Conservation (phyloP, 768 basidiomycete genomes). For the Butyriboletus loyo region DNA sequence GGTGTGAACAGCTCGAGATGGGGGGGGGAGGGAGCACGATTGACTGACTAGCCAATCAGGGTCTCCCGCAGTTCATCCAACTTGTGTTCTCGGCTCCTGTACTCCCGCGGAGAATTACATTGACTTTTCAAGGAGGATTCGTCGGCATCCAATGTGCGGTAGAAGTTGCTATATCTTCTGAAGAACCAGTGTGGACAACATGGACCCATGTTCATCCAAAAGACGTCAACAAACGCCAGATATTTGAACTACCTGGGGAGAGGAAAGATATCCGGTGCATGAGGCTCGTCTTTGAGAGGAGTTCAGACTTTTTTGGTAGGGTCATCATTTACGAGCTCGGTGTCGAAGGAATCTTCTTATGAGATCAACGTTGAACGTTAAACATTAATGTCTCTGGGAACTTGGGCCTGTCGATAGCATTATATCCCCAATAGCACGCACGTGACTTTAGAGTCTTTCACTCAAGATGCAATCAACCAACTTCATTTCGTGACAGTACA, state of each 20-base stretch:
- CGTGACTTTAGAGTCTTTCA: constrained; percentile 2
- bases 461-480: constrained; percentile 25
- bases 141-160: constrained; percentile 67
- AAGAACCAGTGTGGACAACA: constrained; percentile 45
- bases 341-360: constrained; percentile 28
- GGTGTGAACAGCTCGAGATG: constrained; percentile 36
- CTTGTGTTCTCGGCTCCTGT: constrained; percentile 52
- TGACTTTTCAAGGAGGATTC: constrained; percentile 88
- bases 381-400: neutral
- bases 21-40: neutral
- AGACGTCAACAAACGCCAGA: constrained; percentile 73
- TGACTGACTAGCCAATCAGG: constrained; percentile 41
- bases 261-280: constrained; percentile 39
- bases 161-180: constrained; percentile 33
- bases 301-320: constrained; percentile 84
- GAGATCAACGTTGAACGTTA: neutral
- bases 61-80: constrained; percentile 73
- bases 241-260: constrained; percentile 48
- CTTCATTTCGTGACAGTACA: constrained; percentile 23
- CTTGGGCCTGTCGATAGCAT: too few species aligned
- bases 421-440: too few species aligned
- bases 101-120: constrained; percentile 49
- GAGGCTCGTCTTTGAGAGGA: constrained; percentile 72
- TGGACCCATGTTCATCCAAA: constrained; percentile 67
- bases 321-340: constrained; percentile 68